These are phyloP conservation scores for Podila epicladia DNA, from an alignment of 192 early-diverging fungal genomes.

Conservation along the genomic window DNA sequence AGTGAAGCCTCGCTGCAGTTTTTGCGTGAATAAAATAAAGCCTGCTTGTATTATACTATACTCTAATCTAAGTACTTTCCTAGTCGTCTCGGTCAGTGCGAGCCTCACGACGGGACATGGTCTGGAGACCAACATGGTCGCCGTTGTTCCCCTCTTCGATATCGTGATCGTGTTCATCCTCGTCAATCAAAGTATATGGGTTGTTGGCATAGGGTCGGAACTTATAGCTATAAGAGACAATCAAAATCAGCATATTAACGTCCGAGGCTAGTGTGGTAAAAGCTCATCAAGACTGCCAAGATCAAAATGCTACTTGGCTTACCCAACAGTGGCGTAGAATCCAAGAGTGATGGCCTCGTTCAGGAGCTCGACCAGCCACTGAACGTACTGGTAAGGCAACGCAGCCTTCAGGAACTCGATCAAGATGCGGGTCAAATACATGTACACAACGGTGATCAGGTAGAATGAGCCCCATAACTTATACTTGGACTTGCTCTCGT, in stretches of 20 bases:
- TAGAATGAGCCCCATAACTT: slow-evolving; percentile 66
- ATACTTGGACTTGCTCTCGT: slow-evolving; percentile 57
- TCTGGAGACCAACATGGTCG: slow-evolving; percentile 30
- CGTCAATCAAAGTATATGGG: slow-evolving; percentile 56
- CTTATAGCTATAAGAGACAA: slow-evolving; percentile 48
- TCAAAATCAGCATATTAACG: background rate
- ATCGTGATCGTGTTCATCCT: slow-evolving; percentile 41
- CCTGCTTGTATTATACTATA: background rate
- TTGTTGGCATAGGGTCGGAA: slow-evolving; percentile 62
- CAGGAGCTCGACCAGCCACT: slow-evolving; percentile 59
- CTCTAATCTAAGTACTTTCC: slow-evolving; percentile 20
- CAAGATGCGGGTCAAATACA: slow-evolving; percentile 62
- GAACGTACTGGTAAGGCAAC: slow-evolving; percentile 60
- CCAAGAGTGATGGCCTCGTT: slow-evolving; percentile 57
- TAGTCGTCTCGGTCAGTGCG: slow-evolving; percentile 20
- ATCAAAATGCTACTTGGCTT: slow-evolving; percentile 15
- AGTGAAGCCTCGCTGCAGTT: background rate
- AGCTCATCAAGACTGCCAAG: background rate
- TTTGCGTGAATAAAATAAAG: background rate
- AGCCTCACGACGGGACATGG: slow-evolving; percentile 47
- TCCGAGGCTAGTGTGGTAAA: background rate
- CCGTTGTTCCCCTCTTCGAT: slow-evolving; percentile 29
- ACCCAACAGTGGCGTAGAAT: slow-evolving; percentile 63
- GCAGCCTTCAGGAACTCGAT: slow-evolving; percentile 56
- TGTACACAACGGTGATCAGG: slow-evolving; percentile 58